Evolutionary conservation across 2,329 filamentous ascomycete genomes (phyloP).

Genomic region (Sclerotinia minor): DNA sequence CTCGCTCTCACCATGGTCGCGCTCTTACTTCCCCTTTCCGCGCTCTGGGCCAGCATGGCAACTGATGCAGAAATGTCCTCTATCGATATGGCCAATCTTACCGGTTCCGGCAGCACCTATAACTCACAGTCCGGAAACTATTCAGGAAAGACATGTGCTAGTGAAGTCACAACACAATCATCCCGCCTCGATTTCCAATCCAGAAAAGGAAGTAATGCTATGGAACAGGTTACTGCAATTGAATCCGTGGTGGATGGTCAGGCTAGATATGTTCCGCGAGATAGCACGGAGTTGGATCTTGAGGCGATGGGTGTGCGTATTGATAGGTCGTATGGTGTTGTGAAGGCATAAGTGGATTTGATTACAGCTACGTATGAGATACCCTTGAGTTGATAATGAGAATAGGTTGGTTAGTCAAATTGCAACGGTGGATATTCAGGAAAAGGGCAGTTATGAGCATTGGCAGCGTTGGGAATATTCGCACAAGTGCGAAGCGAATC

Average conservation of each 20-base stretch:
- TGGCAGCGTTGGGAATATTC: neutral
- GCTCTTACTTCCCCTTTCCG: conserved; percentile 64
- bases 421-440: neutral
- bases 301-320: conserved; percentile 38
- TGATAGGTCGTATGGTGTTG: conserved; percentile 34
- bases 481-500: conserved; percentile 6
- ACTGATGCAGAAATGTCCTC: conserved; percentile 31
- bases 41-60: conserved; percentile 59
- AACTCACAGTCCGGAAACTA: conserved; percentile 4
- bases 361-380: neutral
- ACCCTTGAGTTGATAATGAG: neutral
- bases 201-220: conserved; percentile 28
- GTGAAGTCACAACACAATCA: conserved; percentile 24
- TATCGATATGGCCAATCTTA: conserved; percentile 30
- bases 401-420: neutral
- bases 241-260: conserved; percentile 25
- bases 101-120: neutral
- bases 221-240: conserved; percentile 26
- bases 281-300: conserved; percentile 38
- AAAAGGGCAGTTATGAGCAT: neutral
- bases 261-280: conserved; percentile 24
- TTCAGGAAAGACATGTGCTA: conserved; percentile 26
- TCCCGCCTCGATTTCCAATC: conserved; percentile 21
- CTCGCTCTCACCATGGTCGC: conserved; percentile 59
- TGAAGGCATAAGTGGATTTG: conserved; percentile 21